Evolutionary conservation across 176 grass and related monocot species (phyloP).

Genomic region (Puccinellia tenuiflora): DNA sequence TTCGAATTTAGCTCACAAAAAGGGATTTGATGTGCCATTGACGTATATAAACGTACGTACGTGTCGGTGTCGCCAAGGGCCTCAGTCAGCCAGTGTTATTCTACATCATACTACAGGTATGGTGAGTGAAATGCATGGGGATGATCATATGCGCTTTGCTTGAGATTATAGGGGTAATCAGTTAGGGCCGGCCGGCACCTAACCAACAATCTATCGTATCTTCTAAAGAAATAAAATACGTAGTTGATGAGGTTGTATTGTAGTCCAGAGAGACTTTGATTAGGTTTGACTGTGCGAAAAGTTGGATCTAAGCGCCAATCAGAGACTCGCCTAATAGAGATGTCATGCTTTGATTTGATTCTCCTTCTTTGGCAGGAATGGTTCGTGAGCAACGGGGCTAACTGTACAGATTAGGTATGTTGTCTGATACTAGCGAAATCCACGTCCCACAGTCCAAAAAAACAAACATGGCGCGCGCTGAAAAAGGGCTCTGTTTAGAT

Average conservation of each 20-base stretch:
- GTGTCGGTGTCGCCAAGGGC: too few relatives aligned
- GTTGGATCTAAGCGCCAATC: neutral
- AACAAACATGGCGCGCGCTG: neutral
- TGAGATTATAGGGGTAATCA: neutral
- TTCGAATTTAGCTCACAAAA: neutral
- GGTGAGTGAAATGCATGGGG: neutral
- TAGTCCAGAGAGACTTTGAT: neutral
- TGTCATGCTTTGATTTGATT: slow-evolving; percentile 49
- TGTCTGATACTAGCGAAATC: slow-evolving; percentile 34
- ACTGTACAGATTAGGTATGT: slow-evolving; percentile 2
- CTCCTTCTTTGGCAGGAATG: neutral
- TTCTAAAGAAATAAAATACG: slow-evolving; percentile 14
- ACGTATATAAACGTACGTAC: too few relatives aligned
- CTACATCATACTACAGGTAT: too few relatives aligned
- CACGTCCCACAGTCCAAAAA: neutral
- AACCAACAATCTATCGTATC: slow-evolving; percentile 29
- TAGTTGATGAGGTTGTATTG: slow-evolving; percentile 30
- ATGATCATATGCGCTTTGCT: neutral
- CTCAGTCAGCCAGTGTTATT: neutral
- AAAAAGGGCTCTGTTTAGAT: too few relatives aligned
- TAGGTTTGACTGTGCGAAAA: slow-evolving; percentile 14
- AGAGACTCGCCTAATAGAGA: slow-evolving; percentile 28
- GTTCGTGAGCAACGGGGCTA: neutral
- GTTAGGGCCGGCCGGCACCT: slow-evolving; percentile 5
- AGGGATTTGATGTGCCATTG: too few relatives aligned